phyloP scores from a whole-genome alignment of 495 filamentous ascomycete genomes.

The Penicillium lividum region DNA sequence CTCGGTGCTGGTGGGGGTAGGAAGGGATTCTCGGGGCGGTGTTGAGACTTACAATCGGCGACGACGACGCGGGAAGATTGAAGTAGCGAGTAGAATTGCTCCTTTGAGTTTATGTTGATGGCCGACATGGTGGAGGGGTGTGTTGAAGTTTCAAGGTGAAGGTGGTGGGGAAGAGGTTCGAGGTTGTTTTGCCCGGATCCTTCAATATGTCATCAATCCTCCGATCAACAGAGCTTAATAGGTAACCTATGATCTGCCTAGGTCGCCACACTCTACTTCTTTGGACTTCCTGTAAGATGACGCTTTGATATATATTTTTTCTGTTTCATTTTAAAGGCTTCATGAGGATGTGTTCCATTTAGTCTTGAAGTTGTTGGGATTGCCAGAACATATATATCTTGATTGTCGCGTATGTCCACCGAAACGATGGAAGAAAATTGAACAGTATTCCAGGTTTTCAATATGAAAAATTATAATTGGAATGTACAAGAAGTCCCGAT shows the following conservation, averaged over 20 bases:
- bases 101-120: conserved; percentile 67
- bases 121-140: conserved; percentile 43
- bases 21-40: conserved; percentile 6
- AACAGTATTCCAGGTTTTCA: no score
- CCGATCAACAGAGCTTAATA: conserved; percentile 6
- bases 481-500: no score
- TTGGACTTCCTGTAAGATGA: not conserved
- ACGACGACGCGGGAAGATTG: conserved; percentile 72
- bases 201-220: conserved; percentile 33
- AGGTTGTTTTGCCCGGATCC: conserved; percentile 26
- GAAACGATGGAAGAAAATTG: no score
- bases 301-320: not conserved
- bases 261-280: not conserved
- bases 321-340: not conserved
- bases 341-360: no score
- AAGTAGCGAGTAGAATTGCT: conserved; percentile 70
- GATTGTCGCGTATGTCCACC: no score
- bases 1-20: conserved; percentile 9
- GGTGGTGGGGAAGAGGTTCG: conserved; percentile 16
- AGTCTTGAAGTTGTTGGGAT: not conserved
- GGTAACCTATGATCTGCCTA: not conserved
- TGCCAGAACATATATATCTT: not conserved
- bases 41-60: conserved; percentile 71
- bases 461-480: no score
- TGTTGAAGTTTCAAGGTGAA: conserved; percentile 5